Evolutionary conservation across 192 early-diverging fungal species (phyloP), one percentile per base, ranked within the genome.

Genomic region (Umbelopsis sp.): DNA sequence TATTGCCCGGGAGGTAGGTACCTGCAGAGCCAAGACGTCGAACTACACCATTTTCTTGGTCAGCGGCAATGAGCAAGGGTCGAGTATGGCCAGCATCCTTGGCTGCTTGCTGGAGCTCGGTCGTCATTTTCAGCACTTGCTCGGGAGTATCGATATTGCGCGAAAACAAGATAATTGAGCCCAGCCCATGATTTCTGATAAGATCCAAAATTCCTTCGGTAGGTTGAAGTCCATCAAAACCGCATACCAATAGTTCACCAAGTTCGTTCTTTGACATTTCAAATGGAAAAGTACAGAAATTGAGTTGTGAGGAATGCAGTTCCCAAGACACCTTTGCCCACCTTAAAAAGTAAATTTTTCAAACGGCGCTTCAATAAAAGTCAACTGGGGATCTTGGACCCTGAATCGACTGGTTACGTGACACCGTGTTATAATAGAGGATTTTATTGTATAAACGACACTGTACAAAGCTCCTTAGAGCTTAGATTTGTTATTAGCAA

Each of bases 1-100:
- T 81, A 38, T 68, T 81, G n/a, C 79, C 79, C 5, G 79, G 79
- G 5, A 81, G 44, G 71, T 76, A 81, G 0, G 79, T 81, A n/a
- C 75, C 79, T 43, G 52, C 59, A 9, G 36, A 22, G 21, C 75
- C 75, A 38, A 81, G 67, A 21, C 79, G 75, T n/a, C 75, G 75
- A 9, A 81, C 79, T 10, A 81, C 79, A 32, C 79, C 79, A 22
- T 81, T 81, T 65, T 81, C 79, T 54, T 81, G 79, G 49, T 81
- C 79, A 17, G 74, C 72, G 1, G 75, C 74, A 25, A 81, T 81
- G 4, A 81, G 52, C 16, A 81, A 38, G 4, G 79, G 79, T 12
- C 74, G 72, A 12, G 22, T 51, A 26, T 81, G 79, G 11, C 75
- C 75, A 6, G 79, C 72, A 38, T 74, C 66, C 24, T 68, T 71